phyloP scores from a whole-genome alignment of 1,284 basidiomycete species.

The Puccinia triticina region DNA sequence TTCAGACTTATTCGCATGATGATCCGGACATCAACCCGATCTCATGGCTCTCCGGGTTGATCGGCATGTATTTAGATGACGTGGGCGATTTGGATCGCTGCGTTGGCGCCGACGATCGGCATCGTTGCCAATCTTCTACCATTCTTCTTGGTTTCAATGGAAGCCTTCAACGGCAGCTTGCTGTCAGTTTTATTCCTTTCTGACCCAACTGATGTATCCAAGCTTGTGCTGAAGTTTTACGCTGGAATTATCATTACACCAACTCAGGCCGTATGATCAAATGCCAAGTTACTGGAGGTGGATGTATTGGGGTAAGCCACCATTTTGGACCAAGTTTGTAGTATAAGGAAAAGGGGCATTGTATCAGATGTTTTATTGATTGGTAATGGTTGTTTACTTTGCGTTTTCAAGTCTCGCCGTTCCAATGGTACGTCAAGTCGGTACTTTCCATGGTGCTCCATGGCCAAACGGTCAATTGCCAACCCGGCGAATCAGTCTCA shows the following conservation, averaged over 20 bases:
- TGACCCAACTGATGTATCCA: too few relatives aligned
- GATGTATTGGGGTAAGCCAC: slow-evolving; percentile 52
- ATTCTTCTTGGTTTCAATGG: slow-evolving; percentile 58
- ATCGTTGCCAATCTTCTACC: slow-evolving; percentile 56
- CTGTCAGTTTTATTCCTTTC: slow-evolving; percentile 50
- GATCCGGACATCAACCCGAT: background rate
- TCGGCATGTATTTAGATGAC: slow-evolving; percentile 52
- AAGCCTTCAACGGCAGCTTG: slow-evolving; percentile 57
- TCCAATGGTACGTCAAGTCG: slow-evolving; percentile 56
- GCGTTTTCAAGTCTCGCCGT: slow-evolving; percentile 31
- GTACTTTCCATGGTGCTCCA: slow-evolving; percentile 52
- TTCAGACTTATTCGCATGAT: background rate
- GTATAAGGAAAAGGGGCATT: background rate
- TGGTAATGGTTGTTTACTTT: background rate
- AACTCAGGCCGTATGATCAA: slow-evolving; percentile 54
- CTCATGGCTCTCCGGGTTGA: background rate
- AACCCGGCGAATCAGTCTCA: slow-evolving; percentile 27
- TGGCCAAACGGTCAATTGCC: slow-evolving; percentile 41
- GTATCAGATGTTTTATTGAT: background rate
- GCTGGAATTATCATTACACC: background rate
- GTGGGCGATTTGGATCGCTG: slow-evolving; percentile 57
- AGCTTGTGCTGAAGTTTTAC: background rate
- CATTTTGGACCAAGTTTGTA: background rate
- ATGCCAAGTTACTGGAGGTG: slow-evolving; percentile 56
- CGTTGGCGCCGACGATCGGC: slow-evolving; percentile 54